Conservation (phyloP, 495 filamentous ascomycete species). For the Bathelium albidoporum region DNA sequence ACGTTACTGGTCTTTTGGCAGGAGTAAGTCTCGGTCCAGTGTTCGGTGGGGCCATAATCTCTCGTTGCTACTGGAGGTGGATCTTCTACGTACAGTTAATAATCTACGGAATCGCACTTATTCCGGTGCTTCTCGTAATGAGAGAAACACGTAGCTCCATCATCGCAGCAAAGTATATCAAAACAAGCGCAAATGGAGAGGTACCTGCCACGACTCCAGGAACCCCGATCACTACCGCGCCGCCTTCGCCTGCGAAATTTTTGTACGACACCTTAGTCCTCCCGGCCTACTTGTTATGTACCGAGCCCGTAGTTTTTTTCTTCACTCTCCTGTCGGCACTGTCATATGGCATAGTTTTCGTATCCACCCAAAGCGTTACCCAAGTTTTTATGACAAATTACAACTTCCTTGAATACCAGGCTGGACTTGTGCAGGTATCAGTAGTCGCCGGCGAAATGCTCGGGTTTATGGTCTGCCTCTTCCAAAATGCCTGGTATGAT, state of each 20-base stretch:
- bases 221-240: neutral
- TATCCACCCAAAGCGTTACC: constrained; percentile 30
- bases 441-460: constrained; percentile 29
- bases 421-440: constrained; percentile 25
- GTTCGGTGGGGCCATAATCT: constrained; percentile 35
- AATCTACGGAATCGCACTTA: constrained; percentile 34
- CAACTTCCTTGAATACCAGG: constrained; percentile 21
- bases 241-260: neutral
- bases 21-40: constrained; percentile 41
- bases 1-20: constrained; percentile 34
- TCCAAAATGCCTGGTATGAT: constrained; percentile 21
- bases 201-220: neutral
- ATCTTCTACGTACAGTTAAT: constrained; percentile 39
- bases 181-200: neutral
- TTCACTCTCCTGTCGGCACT: constrained; percentile 44
- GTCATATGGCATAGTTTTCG: constrained; percentile 41
- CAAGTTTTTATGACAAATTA: constrained; percentile 27
- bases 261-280: constrained; percentile 12
- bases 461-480: constrained; percentile 21
- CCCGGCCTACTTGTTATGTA: constrained; percentile 39
- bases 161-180: constrained; percentile 23
- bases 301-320: constrained; percentile 44
- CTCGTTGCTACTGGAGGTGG: constrained; percentile 38
- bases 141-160: constrained; percentile 36
- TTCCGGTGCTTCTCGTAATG: constrained; percentile 33